Evolutionary conservation across 2,329 filamentous ascomycete species (phyloP).

Genomic region (Diaporthe vaccinii): DNA sequence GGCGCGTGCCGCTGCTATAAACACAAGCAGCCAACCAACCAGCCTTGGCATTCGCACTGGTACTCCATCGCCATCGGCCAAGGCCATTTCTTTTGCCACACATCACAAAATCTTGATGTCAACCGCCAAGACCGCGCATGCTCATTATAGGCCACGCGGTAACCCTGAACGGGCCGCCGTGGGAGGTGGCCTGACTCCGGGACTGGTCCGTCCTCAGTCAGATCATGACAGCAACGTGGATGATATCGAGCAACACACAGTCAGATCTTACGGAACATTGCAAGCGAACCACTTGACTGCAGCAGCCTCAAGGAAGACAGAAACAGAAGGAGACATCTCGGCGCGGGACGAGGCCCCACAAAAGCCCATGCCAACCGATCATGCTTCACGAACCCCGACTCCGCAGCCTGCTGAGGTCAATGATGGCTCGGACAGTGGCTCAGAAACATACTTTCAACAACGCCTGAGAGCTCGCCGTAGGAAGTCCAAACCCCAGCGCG

Average conservation of each 20-base stretch:
- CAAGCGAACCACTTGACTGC: not conserved
- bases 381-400: not conserved
- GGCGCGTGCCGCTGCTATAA: slow-evolving; percentile 48
- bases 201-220: not conserved
- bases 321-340: no score
- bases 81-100: not conserved
- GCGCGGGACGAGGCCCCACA: not conserved
- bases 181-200: not conserved
- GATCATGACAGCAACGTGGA: not conserved
- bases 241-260: not conserved
- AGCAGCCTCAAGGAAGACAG: no score
- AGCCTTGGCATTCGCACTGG: not conserved
- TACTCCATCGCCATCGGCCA: not conserved
- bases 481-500: slow-evolving; percentile 8
- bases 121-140: not conserved
- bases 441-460: slow-evolving; percentile 36
- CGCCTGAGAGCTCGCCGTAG: slow-evolving; percentile 30
- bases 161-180: not conserved
- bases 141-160: not conserved
- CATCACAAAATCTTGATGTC: not conserved
- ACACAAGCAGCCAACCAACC: not conserved
- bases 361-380: not conserved
- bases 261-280: not conserved
- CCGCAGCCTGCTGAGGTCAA: not conserved
- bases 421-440: slow-evolving; percentile 33